Evolutionary conservation across 164 flowering plant genomes (phyloP).

Genomic region (Stephania japonica): DNA sequence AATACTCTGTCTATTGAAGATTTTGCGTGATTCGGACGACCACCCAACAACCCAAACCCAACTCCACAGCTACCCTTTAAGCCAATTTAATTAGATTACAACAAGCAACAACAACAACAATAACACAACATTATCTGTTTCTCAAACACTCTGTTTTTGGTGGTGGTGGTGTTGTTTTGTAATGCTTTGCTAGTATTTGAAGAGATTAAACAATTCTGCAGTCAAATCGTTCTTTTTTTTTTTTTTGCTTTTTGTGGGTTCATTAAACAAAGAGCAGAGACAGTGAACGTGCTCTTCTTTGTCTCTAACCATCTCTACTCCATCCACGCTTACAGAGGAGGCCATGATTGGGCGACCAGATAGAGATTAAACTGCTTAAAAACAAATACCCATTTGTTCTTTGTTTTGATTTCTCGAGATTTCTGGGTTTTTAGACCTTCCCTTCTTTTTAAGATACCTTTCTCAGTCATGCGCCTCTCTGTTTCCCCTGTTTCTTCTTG

Average conservation of each 20-base stretch:
- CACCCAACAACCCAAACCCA: background rate
- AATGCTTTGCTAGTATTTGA: conserved; percentile 12
- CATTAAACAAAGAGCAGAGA: conserved; percentile 1
- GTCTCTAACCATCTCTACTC: conserved; percentile 23
- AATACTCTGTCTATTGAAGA: conserved; percentile 15
- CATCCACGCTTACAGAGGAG: conserved; percentile 14
- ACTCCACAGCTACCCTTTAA: conserved; percentile 7
- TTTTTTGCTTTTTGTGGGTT: background rate
- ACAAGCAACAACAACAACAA: background rate
- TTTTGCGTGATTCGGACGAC: conserved; percentile 26
- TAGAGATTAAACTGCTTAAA: background rate
- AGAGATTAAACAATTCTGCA: conserved; percentile 11
- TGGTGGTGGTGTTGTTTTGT: background rate
- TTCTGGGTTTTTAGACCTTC: conserved; percentile 16
- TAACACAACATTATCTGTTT: too few species aligned
- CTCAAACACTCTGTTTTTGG: conserved; percentile 2
- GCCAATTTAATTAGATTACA: conserved; percentile 5
- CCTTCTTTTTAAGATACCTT: conserved; percentile 36
- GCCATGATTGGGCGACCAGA: conserved; percentile 6
- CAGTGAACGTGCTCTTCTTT: conserved; percentile 36
- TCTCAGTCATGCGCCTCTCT: conserved; percentile 23
- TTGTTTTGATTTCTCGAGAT: conserved; percentile 11
- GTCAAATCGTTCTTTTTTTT: conserved; percentile 11
- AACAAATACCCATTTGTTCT: background rate
- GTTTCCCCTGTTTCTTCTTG: background rate